Conservation (phyloP, 441 rosid genomes). For the Theobroma grandiflorum region DNA sequence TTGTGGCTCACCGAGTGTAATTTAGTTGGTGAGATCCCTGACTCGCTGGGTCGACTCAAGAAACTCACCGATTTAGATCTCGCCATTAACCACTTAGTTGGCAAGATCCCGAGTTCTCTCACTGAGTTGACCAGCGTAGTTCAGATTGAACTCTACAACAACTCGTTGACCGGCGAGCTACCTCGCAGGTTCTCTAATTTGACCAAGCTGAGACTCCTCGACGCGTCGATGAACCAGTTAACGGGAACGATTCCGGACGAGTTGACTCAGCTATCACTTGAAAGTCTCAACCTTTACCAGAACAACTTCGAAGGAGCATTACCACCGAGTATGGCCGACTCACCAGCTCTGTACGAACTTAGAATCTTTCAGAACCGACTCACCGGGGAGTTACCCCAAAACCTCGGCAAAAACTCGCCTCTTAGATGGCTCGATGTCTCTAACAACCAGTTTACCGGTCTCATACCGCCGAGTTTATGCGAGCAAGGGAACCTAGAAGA, state of each 20-base stretch:
- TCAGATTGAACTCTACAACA: slow-evolving; percentile 94
- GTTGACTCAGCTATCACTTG: slow-evolving; percentile 67
- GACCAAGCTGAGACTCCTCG: slow-evolving; percentile 69
- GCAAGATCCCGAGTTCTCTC: slow-evolving; percentile 74
- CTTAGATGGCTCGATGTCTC: slow-evolving; percentile 81
- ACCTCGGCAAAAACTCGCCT: slow-evolving; percentile 80
- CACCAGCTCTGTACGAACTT: slow-evolving; percentile 79
- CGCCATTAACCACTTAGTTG: slow-evolving; percentile 72
- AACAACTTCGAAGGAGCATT: slow-evolving; percentile 70
- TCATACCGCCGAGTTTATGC: slow-evolving; percentile 69
- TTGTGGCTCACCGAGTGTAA: slow-evolving; percentile 92
- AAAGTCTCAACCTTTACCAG: slow-evolving; percentile 86
- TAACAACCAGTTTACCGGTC: slow-evolving; percentile 68
- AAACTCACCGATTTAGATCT: slow-evolving; percentile 84
- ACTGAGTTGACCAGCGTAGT: slow-evolving; percentile 62
- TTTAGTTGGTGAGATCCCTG: slow-evolving; percentile 80
- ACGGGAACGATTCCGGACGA: slow-evolving; percentile 79
- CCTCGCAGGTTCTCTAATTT: slow-evolving; percentile 69
- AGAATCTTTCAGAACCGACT: slow-evolving; percentile 71
- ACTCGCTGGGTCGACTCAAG: slow-evolving; percentile 73
- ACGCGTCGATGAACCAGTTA: slow-evolving; percentile 84
- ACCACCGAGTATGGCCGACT: slow-evolving; percentile 65
- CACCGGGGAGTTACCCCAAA: slow-evolving; percentile 68
- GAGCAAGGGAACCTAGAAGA: slow-evolving; percentile 74
- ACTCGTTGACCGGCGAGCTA: slow-evolving; percentile 80